Conservation (phyloP, 2,329 filamentous ascomycete species). For the Epichloe aotearoae region DNA sequence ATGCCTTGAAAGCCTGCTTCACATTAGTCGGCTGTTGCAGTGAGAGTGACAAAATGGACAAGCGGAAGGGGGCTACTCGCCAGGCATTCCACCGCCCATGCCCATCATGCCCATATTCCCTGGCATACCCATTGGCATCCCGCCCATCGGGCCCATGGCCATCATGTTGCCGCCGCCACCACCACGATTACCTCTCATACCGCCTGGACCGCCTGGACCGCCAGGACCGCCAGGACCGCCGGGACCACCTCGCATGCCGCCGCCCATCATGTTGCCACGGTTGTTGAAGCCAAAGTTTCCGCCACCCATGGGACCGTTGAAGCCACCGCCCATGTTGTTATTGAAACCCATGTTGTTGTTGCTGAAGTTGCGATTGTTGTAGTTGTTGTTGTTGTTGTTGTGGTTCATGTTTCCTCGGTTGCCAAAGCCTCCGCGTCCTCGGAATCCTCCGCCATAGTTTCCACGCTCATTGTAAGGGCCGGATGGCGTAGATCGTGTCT, state of each 20-base stretch:
- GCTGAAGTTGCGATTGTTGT: slow-evolving; percentile 29
- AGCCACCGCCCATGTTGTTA: slow-evolving; percentile 33
- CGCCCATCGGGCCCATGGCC: slow-evolving; percentile 33
- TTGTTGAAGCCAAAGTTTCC: slow-evolving; percentile 38
- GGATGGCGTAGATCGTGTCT: slow-evolving; percentile 39
- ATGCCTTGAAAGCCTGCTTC: slow-evolving; percentile 50
- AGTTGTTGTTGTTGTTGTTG: slow-evolving; percentile 21
- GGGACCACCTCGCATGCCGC: slow-evolving; percentile 34
- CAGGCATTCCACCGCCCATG: slow-evolving; percentile 26
- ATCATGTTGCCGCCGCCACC: slow-evolving; percentile 33
- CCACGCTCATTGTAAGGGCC: slow-evolving; percentile 34
- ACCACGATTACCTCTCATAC: slow-evolving; percentile 36
- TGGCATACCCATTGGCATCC: slow-evolving; percentile 43
- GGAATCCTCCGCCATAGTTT: slow-evolving; percentile 35
- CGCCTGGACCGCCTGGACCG: slow-evolving; percentile 8
- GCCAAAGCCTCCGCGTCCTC: slow-evolving; percentile 34
- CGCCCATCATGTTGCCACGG: slow-evolving; percentile 21
- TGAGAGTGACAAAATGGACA: too few species aligned
- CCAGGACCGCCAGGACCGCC: slow-evolving; percentile 27
- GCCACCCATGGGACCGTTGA: slow-evolving; percentile 38
- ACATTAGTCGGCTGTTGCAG: slow-evolving; percentile 10
- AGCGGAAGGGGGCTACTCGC: slow-evolving; percentile 12
- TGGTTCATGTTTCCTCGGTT: slow-evolving; percentile 36
- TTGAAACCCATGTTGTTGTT: slow-evolving; percentile 33
- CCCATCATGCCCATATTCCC: slow-evolving; percentile 45